Percentiles rank a stretch among this genome's conserved stretches.
Conservation (phyloP, 2,329 filamentous ascomycete genomes). For the Alternaria consortialis region DNA sequence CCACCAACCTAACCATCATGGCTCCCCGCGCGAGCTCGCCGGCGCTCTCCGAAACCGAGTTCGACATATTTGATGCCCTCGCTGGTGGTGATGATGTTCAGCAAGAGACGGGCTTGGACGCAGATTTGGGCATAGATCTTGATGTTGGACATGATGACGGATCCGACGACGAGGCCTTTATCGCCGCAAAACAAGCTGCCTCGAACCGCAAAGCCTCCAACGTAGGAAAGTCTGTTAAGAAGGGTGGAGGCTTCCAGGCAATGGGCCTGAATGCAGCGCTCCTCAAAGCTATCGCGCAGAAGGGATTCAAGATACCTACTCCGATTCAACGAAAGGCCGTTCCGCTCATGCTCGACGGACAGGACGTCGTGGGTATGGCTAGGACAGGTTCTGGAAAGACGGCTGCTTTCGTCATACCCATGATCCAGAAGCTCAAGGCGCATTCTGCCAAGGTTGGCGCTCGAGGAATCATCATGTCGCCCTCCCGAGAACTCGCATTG, state of each 20-base stretch:
- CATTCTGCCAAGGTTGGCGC: conserved; percentile 89
- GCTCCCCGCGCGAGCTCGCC: conserved; percentile 79
- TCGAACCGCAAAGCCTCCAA: conserved; percentile 87
- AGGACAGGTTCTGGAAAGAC: conserved; percentile 99
- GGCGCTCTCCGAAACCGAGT: conserved; percentile 84
- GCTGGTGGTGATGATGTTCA: conserved; percentile 67
- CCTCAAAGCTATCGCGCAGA: conserved; percentile 88
- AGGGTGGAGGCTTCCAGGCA: conserved; percentile 94
- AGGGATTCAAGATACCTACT: conserved; percentile 95
- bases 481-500: conserved; percentile 90
- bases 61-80: conserved; percentile 85
- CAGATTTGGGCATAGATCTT: conserved; percentile 49
- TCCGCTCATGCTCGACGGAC: conserved; percentile 84
- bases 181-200: conserved; percentile 84
- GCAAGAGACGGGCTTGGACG: conserved; percentile 48
- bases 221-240: conserved; percentile 85
- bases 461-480: conserved; percentile 86
- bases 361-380: conserved; percentile 99
- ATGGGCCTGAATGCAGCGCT: conserved; percentile 88
- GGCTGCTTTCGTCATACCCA: conserved; percentile 95
- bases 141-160: conserved; percentile 64
- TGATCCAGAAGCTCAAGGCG: conserved; percentile 91
- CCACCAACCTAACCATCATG: conserved; percentile 61
- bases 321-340: conserved; percentile 98
- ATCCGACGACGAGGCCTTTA: conserved; percentile 82